Evolutionary conservation across 306 rosid species (phyloP).

Genomic region (Gillenia trifoliata): DNA sequence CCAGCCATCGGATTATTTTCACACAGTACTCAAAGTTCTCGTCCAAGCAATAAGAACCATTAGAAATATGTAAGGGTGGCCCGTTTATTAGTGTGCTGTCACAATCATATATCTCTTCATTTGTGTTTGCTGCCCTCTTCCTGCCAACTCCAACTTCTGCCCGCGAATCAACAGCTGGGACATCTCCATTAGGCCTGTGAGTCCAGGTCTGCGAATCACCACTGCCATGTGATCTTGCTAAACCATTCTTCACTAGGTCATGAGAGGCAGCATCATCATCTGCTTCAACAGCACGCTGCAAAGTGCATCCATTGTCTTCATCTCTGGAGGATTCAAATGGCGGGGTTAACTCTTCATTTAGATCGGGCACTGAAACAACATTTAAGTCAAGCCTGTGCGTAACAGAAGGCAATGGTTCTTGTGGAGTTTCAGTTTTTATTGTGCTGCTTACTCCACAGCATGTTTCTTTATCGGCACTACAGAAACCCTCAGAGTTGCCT

Average conservation of each 20-base stretch:
- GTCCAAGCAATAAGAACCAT: constrained; percentile 69
- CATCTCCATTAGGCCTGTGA: constrained; percentile 56
- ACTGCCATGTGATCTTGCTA: constrained; percentile 82
- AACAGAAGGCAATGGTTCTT: constrained; percentile 51
- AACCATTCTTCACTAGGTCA: constrained; percentile 59
- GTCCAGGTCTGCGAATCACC: constrained; percentile 95
- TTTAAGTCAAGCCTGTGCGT: constrained; percentile 85
- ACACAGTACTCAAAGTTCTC: constrained; percentile 97
- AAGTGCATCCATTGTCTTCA: constrained; percentile 83
- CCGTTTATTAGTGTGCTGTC: constrained; percentile 93
- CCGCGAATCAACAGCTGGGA: constrained; percentile 82
- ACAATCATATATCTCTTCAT: constrained; percentile 83
- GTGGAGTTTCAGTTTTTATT: constrained; percentile 51
- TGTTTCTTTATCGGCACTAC: constrained; percentile 57
- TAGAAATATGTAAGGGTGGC: constrained; percentile 58
- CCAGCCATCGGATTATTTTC: constrained; percentile 95
- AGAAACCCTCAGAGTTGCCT: constrained; percentile 68
- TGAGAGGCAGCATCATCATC: constrained; percentile 94
- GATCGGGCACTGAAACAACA: constrained; percentile 84
- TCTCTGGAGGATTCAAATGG: constrained; percentile 93
- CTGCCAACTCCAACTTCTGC: constrained; percentile 46
- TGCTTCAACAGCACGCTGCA: constrained; percentile 87
- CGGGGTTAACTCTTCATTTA: constrained; percentile 93
- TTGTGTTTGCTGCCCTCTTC: constrained; percentile 64
- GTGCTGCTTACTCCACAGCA: constrained; percentile 60